These are phyloP conservation scores for Bocquillonia castaneifolia DNA, from an alignment of 441 rosid species.

Conservation along the genomic window DNA sequence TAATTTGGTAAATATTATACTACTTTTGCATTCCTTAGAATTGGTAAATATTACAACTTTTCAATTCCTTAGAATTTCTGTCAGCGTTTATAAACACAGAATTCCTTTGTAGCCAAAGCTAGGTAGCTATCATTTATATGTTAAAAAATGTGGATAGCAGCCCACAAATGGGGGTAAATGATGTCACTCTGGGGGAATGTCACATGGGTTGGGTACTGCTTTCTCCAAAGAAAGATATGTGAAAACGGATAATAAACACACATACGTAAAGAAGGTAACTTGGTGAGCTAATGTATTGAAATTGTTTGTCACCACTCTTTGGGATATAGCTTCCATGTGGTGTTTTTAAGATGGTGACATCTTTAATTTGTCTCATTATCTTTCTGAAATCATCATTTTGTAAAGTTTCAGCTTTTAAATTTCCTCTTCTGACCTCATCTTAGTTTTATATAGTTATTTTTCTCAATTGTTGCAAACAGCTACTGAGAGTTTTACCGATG, in stretches of 20 bases:
- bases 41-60: background rate
- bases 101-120: background rate
- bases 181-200: background rate
- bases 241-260: too few relatives aligned
- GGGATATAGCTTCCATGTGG: background rate
- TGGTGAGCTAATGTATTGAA: background rate
- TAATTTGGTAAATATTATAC: background rate
- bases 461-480: background rate
- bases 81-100: background rate
- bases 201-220: background rate
- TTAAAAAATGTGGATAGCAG: too few relatives aligned
- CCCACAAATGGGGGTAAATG: background rate
- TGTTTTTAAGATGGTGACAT: background rate
- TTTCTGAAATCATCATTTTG: background rate
- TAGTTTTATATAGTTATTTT: background rate
- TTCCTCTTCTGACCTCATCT: background rate
- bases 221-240: background rate
- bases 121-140: background rate
- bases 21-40: background rate
- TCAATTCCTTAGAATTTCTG: background rate
- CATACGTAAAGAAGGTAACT: background rate
- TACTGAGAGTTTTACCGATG: constrained; percentile 8
- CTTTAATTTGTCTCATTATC: background rate
- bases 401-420: background rate
- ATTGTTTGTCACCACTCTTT: background rate